Evolutionary conservation across 176 grass and related monocot genomes (phyloP).

Genomic region (Oryza nivara): DNA sequence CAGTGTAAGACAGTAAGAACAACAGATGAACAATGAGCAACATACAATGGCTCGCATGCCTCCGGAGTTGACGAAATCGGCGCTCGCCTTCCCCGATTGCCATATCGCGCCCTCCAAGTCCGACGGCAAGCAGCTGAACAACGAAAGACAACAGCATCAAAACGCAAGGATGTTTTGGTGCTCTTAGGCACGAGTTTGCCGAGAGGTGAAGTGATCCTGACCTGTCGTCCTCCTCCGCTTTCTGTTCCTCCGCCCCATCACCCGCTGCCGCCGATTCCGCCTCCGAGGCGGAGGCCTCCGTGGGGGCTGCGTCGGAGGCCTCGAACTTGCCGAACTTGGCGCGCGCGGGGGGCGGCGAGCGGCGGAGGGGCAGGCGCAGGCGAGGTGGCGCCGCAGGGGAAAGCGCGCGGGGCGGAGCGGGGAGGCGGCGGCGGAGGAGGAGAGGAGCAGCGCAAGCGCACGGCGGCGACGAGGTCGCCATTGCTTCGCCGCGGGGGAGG

Average conservation of each 20-base stretch:
- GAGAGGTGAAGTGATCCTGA: not conserved
- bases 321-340: conserved; percentile 93
- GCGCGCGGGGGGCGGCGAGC: conserved; percentile 12
- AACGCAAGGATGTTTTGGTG: too few species aligned
- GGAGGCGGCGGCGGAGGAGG: not conserved
- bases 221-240: conserved; percentile 65
- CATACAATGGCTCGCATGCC: conserved; percentile 77
- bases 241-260: not conserved
- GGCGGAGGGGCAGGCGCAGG: conserved; percentile 21
- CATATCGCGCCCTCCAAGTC: conserved; percentile 72
- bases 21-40: not conserved
- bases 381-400: not conserved
- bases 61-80: conserved; percentile 65
- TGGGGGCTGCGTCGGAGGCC: conserved; percentile 38
- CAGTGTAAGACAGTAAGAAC: too few species aligned
- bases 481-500: conserved; percentile 1
- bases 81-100: conserved; percentile 75
- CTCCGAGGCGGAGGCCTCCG: conserved; percentile 25
- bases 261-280: not conserved
- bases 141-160: too few species aligned
- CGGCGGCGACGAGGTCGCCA: conserved; percentile 49
- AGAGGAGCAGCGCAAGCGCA: conserved; percentile 9
- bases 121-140: conserved; percentile 76
- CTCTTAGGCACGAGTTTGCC: not conserved
- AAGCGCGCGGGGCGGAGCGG: not conserved